Percentiles rank a stretch among this genome's conserved stretches.
Conservation (phyloP, 2,329 filamentous ascomycete species). For the Diplodia mutila region DNA sequence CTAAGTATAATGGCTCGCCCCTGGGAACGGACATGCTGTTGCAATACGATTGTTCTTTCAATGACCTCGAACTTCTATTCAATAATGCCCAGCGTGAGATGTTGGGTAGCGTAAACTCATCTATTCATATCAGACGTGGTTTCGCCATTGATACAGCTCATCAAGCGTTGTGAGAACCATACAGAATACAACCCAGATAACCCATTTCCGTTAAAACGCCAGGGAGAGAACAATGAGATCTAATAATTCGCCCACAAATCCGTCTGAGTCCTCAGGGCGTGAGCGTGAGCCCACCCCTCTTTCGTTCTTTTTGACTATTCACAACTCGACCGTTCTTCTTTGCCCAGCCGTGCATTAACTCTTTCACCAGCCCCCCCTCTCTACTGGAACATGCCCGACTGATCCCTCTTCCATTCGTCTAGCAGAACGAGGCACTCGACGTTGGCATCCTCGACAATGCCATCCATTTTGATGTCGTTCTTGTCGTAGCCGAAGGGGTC, state of each 20-base stretch:
- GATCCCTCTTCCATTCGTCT: slow-evolving; percentile 57
- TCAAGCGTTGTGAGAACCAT: neutral
- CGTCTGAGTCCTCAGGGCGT: too few relatives aligned
- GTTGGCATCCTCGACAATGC: slow-evolving; percentile 63
- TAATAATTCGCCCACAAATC: neutral
- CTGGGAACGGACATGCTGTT: neutral
- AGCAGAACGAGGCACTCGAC: slow-evolving; percentile 62
- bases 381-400: slow-evolving; percentile 15
- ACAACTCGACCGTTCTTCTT: too few relatives aligned
- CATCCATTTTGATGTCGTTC: slow-evolving; percentile 71
- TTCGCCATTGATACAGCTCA: neutral
- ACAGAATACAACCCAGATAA: neutral
- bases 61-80: too few relatives aligned
- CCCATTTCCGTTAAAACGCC: neutral
- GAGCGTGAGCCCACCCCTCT: neutral
- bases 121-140: neutral
- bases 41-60: too few relatives aligned
- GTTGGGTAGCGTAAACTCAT: neutral
- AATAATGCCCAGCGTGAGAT: neutral
- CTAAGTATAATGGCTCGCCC: neutral
- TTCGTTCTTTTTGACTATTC: too few relatives aligned
- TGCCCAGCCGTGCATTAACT: neutral
- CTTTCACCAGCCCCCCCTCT: neutral
- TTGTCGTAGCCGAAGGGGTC: slow-evolving; percentile 69
- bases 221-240: neutral